These are phyloP conservation scores for Uncinocarpus reesii DNA, from an alignment of 2,329 filamentous ascomycete genomes.

Conservation along the genomic window DNA sequence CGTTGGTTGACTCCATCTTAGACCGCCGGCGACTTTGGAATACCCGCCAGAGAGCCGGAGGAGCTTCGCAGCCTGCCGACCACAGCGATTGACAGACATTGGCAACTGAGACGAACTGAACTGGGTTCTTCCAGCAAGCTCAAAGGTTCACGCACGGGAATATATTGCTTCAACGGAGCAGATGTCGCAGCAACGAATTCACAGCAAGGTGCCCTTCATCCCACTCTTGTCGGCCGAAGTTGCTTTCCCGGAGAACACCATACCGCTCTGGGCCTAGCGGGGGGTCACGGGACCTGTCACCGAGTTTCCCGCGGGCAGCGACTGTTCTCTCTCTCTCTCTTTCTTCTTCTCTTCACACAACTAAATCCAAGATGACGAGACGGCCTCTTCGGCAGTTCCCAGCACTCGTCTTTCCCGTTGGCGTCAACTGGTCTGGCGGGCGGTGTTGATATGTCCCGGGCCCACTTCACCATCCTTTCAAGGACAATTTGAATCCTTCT, in stretches of 20 bases:
- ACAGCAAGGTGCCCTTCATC: not conserved
- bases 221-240: slow-evolving; percentile 7
- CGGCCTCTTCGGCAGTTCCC: slow-evolving; percentile 45
- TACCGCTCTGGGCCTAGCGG: slow-evolving; percentile 4
- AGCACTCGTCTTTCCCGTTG: slow-evolving; percentile 43
- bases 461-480: slow-evolving; percentile 52
- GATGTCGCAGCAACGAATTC: too few relatives aligned
- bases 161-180: too few relatives aligned
- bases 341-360: slow-evolving; percentile 53
- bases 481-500: slow-evolving; percentile 53
- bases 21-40: slow-evolving; percentile 19
- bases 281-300: slow-evolving; percentile 14
- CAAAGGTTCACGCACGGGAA: too few relatives aligned
- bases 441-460: slow-evolving; percentile 56
- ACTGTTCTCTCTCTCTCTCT: slow-evolving; percentile 22
- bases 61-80: slow-evolving; percentile 26
- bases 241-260: slow-evolving; percentile 7
- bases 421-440: slow-evolving; percentile 40
- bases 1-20: slow-evolving; percentile 19
- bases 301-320: slow-evolving; percentile 17
- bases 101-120: too few relatives aligned
- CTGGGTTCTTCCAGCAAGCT: too few relatives aligned
- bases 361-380: slow-evolving; percentile 73
- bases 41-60: slow-evolving; percentile 27
- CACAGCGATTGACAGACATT: slow-evolving; percentile 32